Base-by-base conservation (phyloP, 345 rosid genomes). In the Erodium maritimum region DNA sequence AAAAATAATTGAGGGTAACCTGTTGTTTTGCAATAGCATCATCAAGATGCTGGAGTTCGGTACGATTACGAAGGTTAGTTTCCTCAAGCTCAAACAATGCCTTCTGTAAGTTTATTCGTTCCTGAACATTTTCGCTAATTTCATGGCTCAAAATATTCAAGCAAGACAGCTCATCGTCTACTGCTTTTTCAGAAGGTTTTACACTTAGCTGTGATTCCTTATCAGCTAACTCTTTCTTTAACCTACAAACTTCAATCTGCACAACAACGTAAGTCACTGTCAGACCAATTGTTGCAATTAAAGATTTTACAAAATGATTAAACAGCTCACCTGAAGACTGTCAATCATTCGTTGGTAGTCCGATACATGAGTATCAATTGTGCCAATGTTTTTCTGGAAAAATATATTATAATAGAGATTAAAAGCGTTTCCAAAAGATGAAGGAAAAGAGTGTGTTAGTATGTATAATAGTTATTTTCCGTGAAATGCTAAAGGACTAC, bases 271-370 rank as follows among this genome's bases (percentile, higher is more conserved):
- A 24, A 22, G 37, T 29, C 37, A 29, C 37, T 29, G 5, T 5
- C 9, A 29, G 37, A 20, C 24, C 23, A 16, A 23, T 14, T 52
- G 55, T 50, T 23, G 48, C n/a, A 56, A 14, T 10, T 0, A 61
- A 48, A 25, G 18, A 61, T n/a, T n/a, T n/a, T 14, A 57, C 11
- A 63, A 67, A 37, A 55, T n/a, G 20, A 67, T 23, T 42, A 25
- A 65, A 55, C 24, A 34, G 58, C 75, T 55, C 70, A 72, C 98
- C 83, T 91, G 95, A 77, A 91, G 98, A 79, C 77, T 80, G 71
- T 91, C 98, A 70, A 91, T 88, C 96, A 91, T 91, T 55, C 83
- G 80, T 67, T 91, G 96, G 79, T 91, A 91, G 78, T 91, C 98
- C 60, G 95, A 84, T 54, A 91, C 83, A 59, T 88, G 95, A 52